Evolutionary conservation across 2,329 filamentous ascomycete species (phyloP).

Genomic region (Tolypocladium paradoxum): DNA sequence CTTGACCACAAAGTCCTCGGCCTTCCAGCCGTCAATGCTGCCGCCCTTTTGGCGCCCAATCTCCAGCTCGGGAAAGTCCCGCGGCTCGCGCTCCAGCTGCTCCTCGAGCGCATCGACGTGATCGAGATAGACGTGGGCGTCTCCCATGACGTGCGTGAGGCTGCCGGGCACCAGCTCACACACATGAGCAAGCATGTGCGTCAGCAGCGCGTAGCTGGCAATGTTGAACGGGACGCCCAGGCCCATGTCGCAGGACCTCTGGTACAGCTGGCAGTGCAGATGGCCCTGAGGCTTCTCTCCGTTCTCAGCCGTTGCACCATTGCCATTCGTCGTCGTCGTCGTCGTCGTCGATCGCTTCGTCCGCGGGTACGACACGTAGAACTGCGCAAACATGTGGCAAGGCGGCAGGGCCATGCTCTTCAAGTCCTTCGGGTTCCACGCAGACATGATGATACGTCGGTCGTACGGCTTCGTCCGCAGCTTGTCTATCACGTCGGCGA

Average conservation of each 20-base stretch:
- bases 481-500: constrained; percentile 83
- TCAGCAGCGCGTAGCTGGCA: constrained; percentile 83
- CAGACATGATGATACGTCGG: constrained; percentile 76
- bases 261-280: constrained; percentile 82
- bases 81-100: constrained; percentile 72
- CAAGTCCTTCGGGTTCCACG: constrained; percentile 88
- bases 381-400: constrained; percentile 97
- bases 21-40: constrained; percentile 81
- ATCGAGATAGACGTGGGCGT: constrained; percentile 93
- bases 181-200: constrained; percentile 87
- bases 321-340: constrained; percentile 1
- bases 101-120: constrained; percentile 78
- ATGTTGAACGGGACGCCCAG: constrained; percentile 98
- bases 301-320: constrained; percentile 5
- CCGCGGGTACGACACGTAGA: constrained; percentile 71
- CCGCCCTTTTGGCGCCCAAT: constrained; percentile 59
- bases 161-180: constrained; percentile 77
- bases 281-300: constrained; percentile 46
- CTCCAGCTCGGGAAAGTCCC: constrained; percentile 67
- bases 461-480: constrained; percentile 78
- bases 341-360: constrained; percentile 2
- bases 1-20: constrained; percentile 77
- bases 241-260: constrained; percentile 93
- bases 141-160: constrained; percentile 91
- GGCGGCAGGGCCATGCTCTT: constrained; percentile 84